Evolutionary conservation across 2,329 filamentous ascomycete species (phyloP).

Genomic region (Colletotrichum lini): DNA sequence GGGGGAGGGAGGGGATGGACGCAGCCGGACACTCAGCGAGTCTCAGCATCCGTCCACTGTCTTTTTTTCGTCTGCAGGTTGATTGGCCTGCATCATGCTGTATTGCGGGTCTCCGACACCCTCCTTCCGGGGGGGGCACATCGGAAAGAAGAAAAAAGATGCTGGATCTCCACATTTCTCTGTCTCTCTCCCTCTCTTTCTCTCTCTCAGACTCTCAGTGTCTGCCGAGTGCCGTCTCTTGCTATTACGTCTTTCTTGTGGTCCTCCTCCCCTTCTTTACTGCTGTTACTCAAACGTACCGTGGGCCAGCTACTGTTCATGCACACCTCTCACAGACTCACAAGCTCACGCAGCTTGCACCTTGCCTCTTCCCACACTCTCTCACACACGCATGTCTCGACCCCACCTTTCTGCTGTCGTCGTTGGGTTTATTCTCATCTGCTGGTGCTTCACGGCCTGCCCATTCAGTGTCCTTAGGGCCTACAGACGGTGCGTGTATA

Average conservation of each 20-base stretch:
- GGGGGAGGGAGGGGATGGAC: constrained; percentile 11
- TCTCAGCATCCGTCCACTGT: constrained; percentile 37
- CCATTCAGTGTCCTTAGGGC: background rate
- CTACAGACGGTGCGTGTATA: background rate
- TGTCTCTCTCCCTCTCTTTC: background rate
- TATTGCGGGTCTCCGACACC: constrained; percentile 15
- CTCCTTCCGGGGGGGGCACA: constrained; percentile 24
- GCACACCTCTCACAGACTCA: constrained; percentile 7
- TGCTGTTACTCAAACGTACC: constrained; percentile 14
- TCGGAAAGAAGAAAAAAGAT: constrained; percentile 27
- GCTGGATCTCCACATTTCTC: constrained; percentile 12
- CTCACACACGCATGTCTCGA: background rate
- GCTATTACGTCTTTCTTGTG: constrained; percentile 11
- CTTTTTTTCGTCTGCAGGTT: constrained; percentile 22
- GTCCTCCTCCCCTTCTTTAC: constrained; percentile 19
- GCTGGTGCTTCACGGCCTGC: background rate
- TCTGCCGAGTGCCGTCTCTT: background rate
- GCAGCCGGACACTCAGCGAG: constrained; percentile 41
- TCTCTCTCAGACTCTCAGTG: background rate
- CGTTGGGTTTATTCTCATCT: constrained; percentile 3
- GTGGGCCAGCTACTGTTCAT: background rate
- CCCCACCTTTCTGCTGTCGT: constrained; percentile 3
- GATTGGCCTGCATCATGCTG: constrained; percentile 12
- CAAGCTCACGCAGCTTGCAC: background rate
- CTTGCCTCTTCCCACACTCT: background rate